Base-by-base conservation (phyloP, 164 flowering plant species). In the Aristolochia contorta region DNA sequence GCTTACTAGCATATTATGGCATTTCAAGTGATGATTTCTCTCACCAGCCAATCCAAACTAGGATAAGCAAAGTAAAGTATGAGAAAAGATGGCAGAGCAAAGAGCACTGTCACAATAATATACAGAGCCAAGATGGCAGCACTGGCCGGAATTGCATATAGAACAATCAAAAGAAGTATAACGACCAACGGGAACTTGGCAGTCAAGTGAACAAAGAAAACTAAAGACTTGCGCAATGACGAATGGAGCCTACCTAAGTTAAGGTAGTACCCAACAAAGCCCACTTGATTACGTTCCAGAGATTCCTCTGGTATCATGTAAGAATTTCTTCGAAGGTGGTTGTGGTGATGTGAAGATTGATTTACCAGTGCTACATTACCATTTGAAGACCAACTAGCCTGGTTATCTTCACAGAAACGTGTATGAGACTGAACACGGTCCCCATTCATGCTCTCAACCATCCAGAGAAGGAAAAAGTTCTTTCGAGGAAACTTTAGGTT, bases 31-130 rank as follows among this genome's bases (percentile, higher is more conserved):
- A 83, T 57, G 59, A 92, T 89, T 73, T 89, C 98, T 69, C 85
- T 85, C 32, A 87, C 85, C 65, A 89, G 85, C 98, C 98, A 92
- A 77, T 89, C 96, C 80, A 92, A 70, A 70, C 85, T 78, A 48
- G 98, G 98, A 64, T 89, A 92, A 20, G 98, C 81, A 64, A 89
- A 92, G 80, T 87, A 92, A 67, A 92, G 66, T 23, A 92, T 69
- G 65, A 92, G 89, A 62, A 85, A 80, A 1, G 98, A 92, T n/a
- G 98, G 98, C 37, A 92, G 50, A n/a, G 96, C 98, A 64, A 92
- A 85, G 48, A 89, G 70, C 67, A 89, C 70, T 0, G 96, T 86
- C 67, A 89, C 65, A 32, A 92, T 79, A 16, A 85, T 67, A 79
- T 89, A 89, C 75, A 92, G 59, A 56, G 82, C 84, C 68, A 92